Conservation (phyloP, 768 basidiomycete species). For the Sporobolomyces phaffii region DNA sequence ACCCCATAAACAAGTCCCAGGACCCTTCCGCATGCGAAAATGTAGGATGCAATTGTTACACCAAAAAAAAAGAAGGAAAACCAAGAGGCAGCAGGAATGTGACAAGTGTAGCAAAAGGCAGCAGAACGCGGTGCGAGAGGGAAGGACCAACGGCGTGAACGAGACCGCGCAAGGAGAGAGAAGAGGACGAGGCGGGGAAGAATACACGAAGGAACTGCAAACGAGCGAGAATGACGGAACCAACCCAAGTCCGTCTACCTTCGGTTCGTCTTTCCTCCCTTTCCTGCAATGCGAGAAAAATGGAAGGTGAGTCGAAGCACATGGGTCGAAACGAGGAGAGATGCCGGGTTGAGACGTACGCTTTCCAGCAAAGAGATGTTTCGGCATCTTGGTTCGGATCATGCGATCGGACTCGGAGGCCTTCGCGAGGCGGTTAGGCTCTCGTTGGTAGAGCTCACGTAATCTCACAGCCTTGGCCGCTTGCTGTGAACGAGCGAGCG, state of each 20-base stretch:
- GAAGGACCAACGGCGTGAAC: neutral
- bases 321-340: neutral
- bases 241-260: constrained; percentile 28
- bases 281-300: constrained; percentile 1
- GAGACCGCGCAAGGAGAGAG: neutral
- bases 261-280: constrained; percentile 73
- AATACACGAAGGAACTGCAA: neutral
- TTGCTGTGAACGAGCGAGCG: constrained; percentile 54
- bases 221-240: neutral
- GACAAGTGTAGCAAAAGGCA: neutral
- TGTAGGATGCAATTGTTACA: constrained; percentile 9
- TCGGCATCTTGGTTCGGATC: constrained; percentile 59
- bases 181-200: neutral
- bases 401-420: constrained; percentile 81
- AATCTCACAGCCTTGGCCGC: constrained; percentile 69
- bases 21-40: too few relatives aligned
- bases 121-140: neutral
- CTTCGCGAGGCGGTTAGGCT: constrained; percentile 78
- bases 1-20: too few relatives aligned
- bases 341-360: constrained; percentile 49
- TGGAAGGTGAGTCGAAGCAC: neutral
- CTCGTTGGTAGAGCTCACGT: constrained; percentile 78
- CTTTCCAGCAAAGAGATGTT: constrained; percentile 78
- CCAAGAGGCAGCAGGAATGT: neutral
- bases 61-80: neutral